These are phyloP conservation scores for Pseudomonodictys pantanalensis DNA, from an alignment of 495 filamentous ascomycete species.

Conservation along the genomic window DNA sequence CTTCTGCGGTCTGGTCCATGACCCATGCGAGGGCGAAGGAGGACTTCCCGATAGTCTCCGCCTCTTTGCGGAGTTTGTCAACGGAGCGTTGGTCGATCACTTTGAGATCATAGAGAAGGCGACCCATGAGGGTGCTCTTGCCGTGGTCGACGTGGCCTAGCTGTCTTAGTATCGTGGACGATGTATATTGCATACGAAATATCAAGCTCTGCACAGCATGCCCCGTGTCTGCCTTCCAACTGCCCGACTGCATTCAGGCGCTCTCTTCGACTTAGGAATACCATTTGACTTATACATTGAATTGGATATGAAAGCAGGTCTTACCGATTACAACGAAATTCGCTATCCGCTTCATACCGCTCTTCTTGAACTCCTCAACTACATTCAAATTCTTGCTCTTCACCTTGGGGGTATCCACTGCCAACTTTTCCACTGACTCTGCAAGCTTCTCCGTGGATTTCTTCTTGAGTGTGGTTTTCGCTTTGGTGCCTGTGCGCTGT, in stretches of 20 bases:
- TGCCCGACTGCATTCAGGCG: too few species aligned
- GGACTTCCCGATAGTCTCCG: constrained; percentile 85
- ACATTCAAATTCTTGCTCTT: constrained; percentile 89
- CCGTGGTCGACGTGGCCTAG: constrained; percentile 94
- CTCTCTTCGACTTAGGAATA: too few species aligned
- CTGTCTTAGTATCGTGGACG: constrained; percentile 3
- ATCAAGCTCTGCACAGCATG: not conserved
- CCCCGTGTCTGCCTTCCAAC: not conserved
- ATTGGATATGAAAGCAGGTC: constrained; percentile 25
- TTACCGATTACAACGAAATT: constrained; percentile 95
- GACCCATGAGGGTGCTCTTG: constrained; percentile 96
- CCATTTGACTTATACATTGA: too few species aligned
- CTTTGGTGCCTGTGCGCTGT: constrained; percentile 43
- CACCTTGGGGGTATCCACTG: constrained; percentile 65
- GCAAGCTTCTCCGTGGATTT: constrained; percentile 45
- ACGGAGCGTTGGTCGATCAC: constrained; percentile 84
- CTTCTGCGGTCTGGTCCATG: constrained; percentile 83
- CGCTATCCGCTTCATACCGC: constrained; percentile 71
- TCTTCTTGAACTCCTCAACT: constrained; percentile 72
- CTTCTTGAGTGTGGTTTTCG: constrained; percentile 48
- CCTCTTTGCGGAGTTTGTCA: constrained; percentile 82
- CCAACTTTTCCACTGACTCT: constrained; percentile 52
- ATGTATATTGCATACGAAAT: not conserved
- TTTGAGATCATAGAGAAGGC: constrained; percentile 83
- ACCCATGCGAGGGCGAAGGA: constrained; percentile 98